Percentiles rank a stretch among this genome's conserved stretches.
Evolutionary conservation across 2,329 filamentous ascomycete genomes (phyloP).

Genomic region (Penicillium paneum): DNA sequence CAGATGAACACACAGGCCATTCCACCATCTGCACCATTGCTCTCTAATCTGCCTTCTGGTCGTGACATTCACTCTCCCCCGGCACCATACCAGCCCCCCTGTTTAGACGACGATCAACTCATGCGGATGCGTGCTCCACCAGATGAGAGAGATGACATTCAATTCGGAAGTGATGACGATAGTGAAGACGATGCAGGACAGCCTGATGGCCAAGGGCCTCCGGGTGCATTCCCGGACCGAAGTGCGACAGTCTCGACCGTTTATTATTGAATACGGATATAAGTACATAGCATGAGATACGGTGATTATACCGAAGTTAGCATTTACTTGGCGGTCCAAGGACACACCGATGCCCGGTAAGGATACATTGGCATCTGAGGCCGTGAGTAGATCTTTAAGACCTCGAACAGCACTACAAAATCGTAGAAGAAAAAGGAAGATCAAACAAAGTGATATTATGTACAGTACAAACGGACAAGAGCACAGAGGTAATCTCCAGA

Average conservation of each 20-base stretch:
- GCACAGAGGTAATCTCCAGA: slow-evolving; percentile 7
- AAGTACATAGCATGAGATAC: background rate
- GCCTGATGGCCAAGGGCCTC: slow-evolving; percentile 21
- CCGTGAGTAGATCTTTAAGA: background rate
- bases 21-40: slow-evolving; percentile 66
- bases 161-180: slow-evolving; percentile 43
- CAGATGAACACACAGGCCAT: slow-evolving; percentile 78
- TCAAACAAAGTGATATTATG: slow-evolving; percentile 29
- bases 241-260: slow-evolving; percentile 30
- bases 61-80: slow-evolving; percentile 73
- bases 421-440: slow-evolving; percentile 13
- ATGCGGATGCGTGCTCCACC: slow-evolving; percentile 56
- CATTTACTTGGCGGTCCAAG: background rate
- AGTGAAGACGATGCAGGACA: slow-evolving; percentile 37
- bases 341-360: background rate
- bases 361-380: background rate
- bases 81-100: slow-evolving; percentile 64
- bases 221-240: slow-evolving; percentile 37
- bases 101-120: slow-evolving; percentile 63
- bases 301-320: background rate
- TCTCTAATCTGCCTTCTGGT: slow-evolving; percentile 80
- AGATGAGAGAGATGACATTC: slow-evolving; percentile 45
- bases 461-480: slow-evolving; percentile 23
- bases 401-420: background rate
- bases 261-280: slow-evolving; percentile 31